A percentile compares a stretch with the other conserved stretches of the same genome.
These are phyloP conservation scores for Cryphonectria japonica DNA, from an alignment of 2,329 filamentous ascomycete genomes.

Conservation along the genomic window DNA sequence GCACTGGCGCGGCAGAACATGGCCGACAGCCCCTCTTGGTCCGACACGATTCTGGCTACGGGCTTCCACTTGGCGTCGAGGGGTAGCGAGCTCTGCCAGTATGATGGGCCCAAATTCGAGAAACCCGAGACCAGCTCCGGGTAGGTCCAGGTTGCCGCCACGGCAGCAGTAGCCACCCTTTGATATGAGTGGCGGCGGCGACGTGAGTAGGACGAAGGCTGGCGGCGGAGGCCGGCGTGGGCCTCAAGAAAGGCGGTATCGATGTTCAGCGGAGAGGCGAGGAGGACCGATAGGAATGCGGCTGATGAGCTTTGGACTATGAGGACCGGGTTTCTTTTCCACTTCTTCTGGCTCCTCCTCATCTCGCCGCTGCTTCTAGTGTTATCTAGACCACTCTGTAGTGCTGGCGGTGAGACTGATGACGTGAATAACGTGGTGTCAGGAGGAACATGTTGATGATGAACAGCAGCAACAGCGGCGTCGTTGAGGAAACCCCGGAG, in stretches of 20 bases:
- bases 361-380: background rate
- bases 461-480: background rate
- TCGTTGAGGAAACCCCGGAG: conserved; percentile 24
- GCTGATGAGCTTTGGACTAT: conserved; percentile 35
- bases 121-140: conserved; percentile 36
- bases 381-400: background rate
- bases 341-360: background rate
- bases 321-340: conserved; percentile 30
- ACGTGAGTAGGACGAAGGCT: too few species aligned
- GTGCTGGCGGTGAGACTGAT: background rate
- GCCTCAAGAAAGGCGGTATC: conserved; percentile 40
- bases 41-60: conserved; percentile 30
- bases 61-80: conserved; percentile 32
- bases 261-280: conserved; percentile 32
- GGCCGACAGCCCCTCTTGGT: conserved; percentile 29
- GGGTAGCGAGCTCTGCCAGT: conserved; percentile 13
- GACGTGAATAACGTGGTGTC: background rate
- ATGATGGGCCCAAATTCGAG: background rate
- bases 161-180: conserved; percentile 12
- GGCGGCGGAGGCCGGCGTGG: conserved; percentile 30
- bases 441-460: background rate
- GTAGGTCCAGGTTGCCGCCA: conserved; percentile 35
- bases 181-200: background rate
- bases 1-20: conserved; percentile 42
- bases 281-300: conserved; percentile 33